Percentiles rank a stretch among this genome's conserved stretches.
Evolutionary conservation across 2,329 filamentous ascomycete genomes (phyloP).

Genomic region (Lachnellula occidentalis): DNA sequence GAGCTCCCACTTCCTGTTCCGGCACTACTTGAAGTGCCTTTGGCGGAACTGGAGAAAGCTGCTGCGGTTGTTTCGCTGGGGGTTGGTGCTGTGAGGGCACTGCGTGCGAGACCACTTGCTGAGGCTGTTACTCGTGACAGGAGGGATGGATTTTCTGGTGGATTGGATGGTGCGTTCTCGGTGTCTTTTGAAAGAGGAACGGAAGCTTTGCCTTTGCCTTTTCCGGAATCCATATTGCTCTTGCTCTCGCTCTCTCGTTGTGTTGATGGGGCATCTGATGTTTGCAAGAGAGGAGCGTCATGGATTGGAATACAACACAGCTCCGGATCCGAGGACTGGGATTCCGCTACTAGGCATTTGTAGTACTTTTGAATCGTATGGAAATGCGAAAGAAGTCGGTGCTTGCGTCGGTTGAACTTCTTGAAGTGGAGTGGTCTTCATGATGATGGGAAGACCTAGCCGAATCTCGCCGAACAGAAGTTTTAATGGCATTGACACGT

Average conservation of each 20-base stretch:
- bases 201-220: conserved; percentile 1
- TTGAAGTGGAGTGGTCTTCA: too few species aligned
- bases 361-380: too few species aligned
- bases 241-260: not conserved
- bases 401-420: not conserved
- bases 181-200: not conserved
- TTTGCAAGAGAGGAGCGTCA: too few species aligned
- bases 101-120: conserved; percentile 32
- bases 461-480: not conserved
- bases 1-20: conserved; percentile 10
- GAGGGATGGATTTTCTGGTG: conserved; percentile 15
- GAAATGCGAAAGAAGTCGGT: too few species aligned
- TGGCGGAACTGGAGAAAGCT: conserved; percentile 23
- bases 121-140: conserved; percentile 29
- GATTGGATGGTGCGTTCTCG: not conserved
- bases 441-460: not conserved
- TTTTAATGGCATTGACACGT: not conserved
- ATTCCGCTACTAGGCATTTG: too few species aligned
- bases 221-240: not conserved
- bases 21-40: conserved; percentile 16
- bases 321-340: too few species aligned
- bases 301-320: too few species aligned
- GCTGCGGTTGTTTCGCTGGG: conserved; percentile 16
- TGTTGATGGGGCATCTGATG: too few species aligned
- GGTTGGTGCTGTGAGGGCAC: conserved; percentile 26